Percentiles rank a stretch among this genome's conserved stretches.
Evolutionary conservation across 108 stramenopile genomes (phyloP).

Genomic region (Pseudonitzschia delicatissima): DNA sequence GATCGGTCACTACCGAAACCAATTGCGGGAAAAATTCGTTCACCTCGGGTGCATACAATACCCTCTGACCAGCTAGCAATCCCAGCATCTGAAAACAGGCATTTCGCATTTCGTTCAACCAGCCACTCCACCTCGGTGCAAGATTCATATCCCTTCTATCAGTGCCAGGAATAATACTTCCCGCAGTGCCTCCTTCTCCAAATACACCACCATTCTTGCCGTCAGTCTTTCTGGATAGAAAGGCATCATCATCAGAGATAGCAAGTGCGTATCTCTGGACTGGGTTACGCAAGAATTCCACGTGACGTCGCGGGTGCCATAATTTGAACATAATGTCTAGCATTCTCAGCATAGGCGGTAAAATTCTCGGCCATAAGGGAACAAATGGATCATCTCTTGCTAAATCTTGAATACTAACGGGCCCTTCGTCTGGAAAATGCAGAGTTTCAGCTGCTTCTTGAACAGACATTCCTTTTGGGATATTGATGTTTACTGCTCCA

Average conservation of each 20-base stretch:
- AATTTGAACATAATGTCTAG: slow-evolving; percentile 60
- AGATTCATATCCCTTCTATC: slow-evolving; percentile 77
- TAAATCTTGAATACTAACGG: slow-evolving; percentile 75
- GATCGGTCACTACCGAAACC: slow-evolving; percentile 61
- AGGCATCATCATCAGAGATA: slow-evolving; percentile 90
- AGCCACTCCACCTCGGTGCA: slow-evolving; percentile 84
- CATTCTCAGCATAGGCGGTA: slow-evolving; percentile 58
- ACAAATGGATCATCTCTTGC: slow-evolving; percentile 83
- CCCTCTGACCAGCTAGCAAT: slow-evolving; percentile 64
- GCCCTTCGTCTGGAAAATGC: slow-evolving; percentile 79
- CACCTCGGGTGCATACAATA: slow-evolving; percentile 77
- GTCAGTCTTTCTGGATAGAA: slow-evolving; percentile 70
- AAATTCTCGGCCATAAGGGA: slow-evolving; percentile 81
- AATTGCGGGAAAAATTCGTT: slow-evolving; percentile 55
- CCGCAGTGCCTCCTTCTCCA: slow-evolving; percentile 88
- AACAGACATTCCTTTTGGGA: slow-evolving; percentile 7
- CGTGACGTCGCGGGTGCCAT: slow-evolving; percentile 75
- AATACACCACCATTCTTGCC: slow-evolving; percentile 73
- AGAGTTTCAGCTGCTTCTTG: slow-evolving; percentile 15
- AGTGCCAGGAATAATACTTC: slow-evolving; percentile 73
- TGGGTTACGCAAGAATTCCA: slow-evolving; percentile 50
- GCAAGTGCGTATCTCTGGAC: slow-evolving; percentile 79
- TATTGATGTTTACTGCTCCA: neutral
- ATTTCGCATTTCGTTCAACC: slow-evolving; percentile 85
- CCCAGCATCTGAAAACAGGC: slow-evolving; percentile 80